Base-by-base conservation (phyloP, 2,329 filamentous ascomycete genomes). In the Venturia effusa region DNA sequence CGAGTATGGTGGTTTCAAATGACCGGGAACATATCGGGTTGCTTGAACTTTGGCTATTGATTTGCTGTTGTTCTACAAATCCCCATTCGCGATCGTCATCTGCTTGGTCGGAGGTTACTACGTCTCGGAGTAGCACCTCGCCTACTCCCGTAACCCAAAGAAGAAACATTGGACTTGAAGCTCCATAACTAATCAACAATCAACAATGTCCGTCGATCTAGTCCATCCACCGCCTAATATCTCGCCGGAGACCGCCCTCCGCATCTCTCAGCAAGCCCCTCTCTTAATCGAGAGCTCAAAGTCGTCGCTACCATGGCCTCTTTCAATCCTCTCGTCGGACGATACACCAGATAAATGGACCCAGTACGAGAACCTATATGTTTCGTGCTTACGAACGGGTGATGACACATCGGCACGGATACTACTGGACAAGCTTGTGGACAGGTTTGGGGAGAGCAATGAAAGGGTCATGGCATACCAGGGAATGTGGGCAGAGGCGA, bases 271-370 rank as follows among this genome's bases (percentile, higher is more conserved):
- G 72, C 79, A 73, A 71, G 78, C 78, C 3, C 74, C 78, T 34
- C 70, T 67, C 41, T 70, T 76, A 62, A 70, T 78, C 67, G 61
- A 68, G 48, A 68, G 68, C 57, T 72, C 76, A 66, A 74, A 75
- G 11, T 75, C 70, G 65, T 73, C 74, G 30, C 72, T 77, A n/a
- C 78, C 76, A 34, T 84, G 78, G 74, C 82, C 79, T 60, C 75
- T 83, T 61, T 81, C 77, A 8, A 73, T 82, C 62, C 75, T 84
- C 68, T 73, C 77, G 65, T 76, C 77, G 48, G 73, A 75, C 37
- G 92, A 97, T 73, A 87, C 86, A 0, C 81, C 89, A 63, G 91
- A 96, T 68, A 81, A 90, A 71, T 97, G 93, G 92, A 83, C 83
- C 19, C 85, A 84, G 54, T 89, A 94, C 75, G 93, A 97, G 77